phyloP scores from a whole-genome alignment of 768 basidiomycete species.

The Dictyophora rubrovolvata region DNA sequence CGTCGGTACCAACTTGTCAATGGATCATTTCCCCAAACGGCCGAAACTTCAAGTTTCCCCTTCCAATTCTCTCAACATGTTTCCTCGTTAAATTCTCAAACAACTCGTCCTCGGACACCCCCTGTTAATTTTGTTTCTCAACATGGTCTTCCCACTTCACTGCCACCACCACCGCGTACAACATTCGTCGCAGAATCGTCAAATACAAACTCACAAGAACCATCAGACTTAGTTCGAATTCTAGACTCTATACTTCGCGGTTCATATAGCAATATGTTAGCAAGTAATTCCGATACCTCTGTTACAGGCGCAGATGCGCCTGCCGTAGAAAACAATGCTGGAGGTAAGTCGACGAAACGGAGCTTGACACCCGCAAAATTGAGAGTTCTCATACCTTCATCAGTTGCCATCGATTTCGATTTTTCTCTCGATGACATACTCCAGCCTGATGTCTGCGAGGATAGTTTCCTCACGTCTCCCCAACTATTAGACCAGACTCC shows the following conservation, averaged over 20 bases:
- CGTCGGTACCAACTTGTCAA: neutral
- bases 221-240: neutral
- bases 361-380: neutral
- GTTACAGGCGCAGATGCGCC: neutral
- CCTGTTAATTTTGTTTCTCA: constrained; percentile 1
- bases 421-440: constrained; percentile 5
- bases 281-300: neutral
- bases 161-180: constrained; percentile 6
- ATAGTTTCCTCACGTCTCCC: constrained; percentile 4
- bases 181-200: neutral
- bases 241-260: constrained; percentile 4
- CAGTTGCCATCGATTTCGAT: neutral
- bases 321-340: neutral
- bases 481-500: constrained; percentile 3
- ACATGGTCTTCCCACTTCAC: constrained; percentile 4
- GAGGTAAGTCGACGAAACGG: neutral
- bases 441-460: neutral
- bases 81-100: neutral
- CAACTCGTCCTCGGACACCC: constrained; percentile 7
- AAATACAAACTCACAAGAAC: neutral
- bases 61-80: neutral
- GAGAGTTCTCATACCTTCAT: too few species aligned
- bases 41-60: neutral
- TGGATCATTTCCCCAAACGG: neutral
- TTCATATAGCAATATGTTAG: constrained; percentile 4